Evolutionary conservation across 2,329 filamentous ascomycete species (phyloP).

Genomic region (Canariomyces notabilis): DNA sequence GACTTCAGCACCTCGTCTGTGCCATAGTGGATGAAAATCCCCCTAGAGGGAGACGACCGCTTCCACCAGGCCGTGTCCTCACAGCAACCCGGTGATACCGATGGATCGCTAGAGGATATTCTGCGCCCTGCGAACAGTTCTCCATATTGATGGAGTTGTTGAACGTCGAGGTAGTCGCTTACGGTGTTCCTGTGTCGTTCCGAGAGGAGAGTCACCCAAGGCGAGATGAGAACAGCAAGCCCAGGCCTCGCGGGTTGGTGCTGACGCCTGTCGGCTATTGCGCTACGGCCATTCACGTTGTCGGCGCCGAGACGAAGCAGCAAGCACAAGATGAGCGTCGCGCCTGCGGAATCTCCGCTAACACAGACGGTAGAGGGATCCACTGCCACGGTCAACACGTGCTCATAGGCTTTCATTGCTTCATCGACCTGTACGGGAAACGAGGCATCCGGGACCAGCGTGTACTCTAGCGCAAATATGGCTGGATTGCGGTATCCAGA

Average conservation of each 20-base stretch:
- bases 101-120: constrained; percentile 44
- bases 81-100: constrained; percentile 68
- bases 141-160: constrained; percentile 64
- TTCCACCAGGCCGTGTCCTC: constrained; percentile 62
- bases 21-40: constrained; percentile 68
- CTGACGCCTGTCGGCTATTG: constrained; percentile 3
- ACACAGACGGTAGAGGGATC: constrained; percentile 63
- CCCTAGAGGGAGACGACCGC: constrained; percentile 58
- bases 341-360: constrained; percentile 75
- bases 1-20: constrained; percentile 72
- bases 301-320: constrained; percentile 58
- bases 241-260: constrained; percentile 20
- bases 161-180: constrained; percentile 69
- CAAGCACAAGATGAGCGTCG: constrained; percentile 66
- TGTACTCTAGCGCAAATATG: constrained; percentile 76
- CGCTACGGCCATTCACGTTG: constrained; percentile 25
- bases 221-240: constrained; percentile 69
- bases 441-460: constrained; percentile 66
- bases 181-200: constrained; percentile 60
- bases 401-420: constrained; percentile 63
- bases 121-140: constrained; percentile 59
- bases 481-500: constrained; percentile 69
- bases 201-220: constrained; percentile 72
- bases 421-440: constrained; percentile 72
- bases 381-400: constrained; percentile 55